Percentiles rank a stretch among this genome's conserved stretches.
These are phyloP conservation scores for Mucor mucedo DNA, from an alignment of 371 early-diverging fungal species.

Conservation along the genomic window DNA sequence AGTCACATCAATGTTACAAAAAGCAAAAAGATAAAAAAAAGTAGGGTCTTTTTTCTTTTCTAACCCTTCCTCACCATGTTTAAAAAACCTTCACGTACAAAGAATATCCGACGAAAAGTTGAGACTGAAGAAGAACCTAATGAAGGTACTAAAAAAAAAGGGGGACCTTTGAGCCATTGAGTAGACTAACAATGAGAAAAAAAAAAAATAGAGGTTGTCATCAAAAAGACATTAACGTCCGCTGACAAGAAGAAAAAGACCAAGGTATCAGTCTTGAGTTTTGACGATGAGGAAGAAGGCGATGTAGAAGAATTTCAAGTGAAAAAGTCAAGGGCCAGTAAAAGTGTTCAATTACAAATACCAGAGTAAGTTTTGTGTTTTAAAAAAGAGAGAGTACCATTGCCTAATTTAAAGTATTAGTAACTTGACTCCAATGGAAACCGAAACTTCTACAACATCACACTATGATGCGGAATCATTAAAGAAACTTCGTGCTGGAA, in stretches of 20 bases:
- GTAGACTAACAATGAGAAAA: too few species aligned
- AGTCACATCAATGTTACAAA: too few species aligned
- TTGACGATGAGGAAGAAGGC: conserved; percentile 26
- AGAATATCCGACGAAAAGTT: conserved; percentile 49
- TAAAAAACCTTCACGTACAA: conserved; percentile 43
- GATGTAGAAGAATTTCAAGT: conserved; percentile 25
- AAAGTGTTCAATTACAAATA: conserved; percentile 29
- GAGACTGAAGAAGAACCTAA: conserved; percentile 39
- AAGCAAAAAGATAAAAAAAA: too few species aligned
- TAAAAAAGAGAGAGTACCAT: background rate
- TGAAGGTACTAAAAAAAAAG: conserved; percentile 5
- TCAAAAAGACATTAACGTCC: conserved; percentile 30
- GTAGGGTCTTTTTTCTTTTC: background rate
- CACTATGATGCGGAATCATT: conserved; percentile 38
- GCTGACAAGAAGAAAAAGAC: conserved; percentile 38
- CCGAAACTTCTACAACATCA: background rate
- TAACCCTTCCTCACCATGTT: conserved; percentile 34
- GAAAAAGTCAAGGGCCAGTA: conserved; percentile 12
- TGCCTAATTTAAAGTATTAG: too few species aligned
- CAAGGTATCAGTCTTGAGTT: conserved; percentile 42
- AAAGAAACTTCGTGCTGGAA: conserved; percentile 39
- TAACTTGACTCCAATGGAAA: conserved; percentile 14
- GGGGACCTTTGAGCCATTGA: too few species aligned
- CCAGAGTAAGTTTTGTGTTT: conserved; percentile 23
- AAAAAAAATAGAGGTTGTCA: background rate